Evolutionary conservation across 73 alveolate species (phyloP), one percentile per base, ranked within the genome.

Genomic region (Paramecium primaurelia): DNA sequence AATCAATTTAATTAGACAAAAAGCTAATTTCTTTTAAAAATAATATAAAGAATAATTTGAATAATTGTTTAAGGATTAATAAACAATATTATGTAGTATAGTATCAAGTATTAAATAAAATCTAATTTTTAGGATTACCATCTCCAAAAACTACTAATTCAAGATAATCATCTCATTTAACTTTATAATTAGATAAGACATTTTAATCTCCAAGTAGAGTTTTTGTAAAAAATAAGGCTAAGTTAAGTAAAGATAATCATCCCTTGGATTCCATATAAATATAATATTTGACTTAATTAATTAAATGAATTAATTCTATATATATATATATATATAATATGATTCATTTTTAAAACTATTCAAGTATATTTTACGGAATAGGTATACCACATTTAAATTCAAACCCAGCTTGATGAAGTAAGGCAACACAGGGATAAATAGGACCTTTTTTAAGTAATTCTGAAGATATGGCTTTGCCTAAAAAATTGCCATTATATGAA

Each of bases 401-500:
- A 47, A 80, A 95, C 4, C 97, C 97, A 6, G 96, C 97, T 14
- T 86, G 32, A 69, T 95, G 97, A 30, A 95, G 93, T 58, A 95
- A 59, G 14, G 96, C 90, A 26, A 95, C 96, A 75, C 96, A 96
- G 20, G 97, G 96, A 88, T 93, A 95, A 14, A 95, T 77, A 32
- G 96, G 95, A 8, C 96, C 96, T 32, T 14, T 38, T 58, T 95
- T 93, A 8, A 95, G 84, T n/a, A 47, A 37, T 25, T 71, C 94
- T 88, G 92, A 92, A 14, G 49, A 64, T 32, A 93, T 77, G 26
- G 96, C 97, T 8, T 93, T 44, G 7, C 97, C 97, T 18, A 95
- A 93, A 47, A 47, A 93, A 69, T 77, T 30, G 6, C 93, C 96
- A 90, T 95, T 92, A 18, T 93, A 60, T 1, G 94, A 89, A 60